Evolutionary conservation across 2,329 filamentous ascomycete genomes (phyloP).

Genomic region (Ascochyta koolunga): DNA sequence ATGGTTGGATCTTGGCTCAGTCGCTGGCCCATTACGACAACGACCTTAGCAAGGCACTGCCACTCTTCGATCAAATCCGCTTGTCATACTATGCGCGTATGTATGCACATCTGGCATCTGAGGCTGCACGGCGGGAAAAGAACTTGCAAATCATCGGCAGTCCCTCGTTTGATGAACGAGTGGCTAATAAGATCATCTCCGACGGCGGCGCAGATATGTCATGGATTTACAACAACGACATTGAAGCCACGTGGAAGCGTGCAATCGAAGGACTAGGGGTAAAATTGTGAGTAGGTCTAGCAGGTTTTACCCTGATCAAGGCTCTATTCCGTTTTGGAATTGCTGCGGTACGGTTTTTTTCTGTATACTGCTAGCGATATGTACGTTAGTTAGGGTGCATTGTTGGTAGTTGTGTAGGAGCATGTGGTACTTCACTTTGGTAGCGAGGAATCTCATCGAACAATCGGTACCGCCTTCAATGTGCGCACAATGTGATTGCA

Average conservation of each 20-base stretch:
- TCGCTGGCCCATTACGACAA: conserved; percentile 30
- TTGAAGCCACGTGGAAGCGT: conserved; percentile 45
- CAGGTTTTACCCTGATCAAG: too few species aligned
- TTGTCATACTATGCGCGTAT: conserved; percentile 52
- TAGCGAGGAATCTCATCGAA: too few species aligned
- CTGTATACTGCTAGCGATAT: too few species aligned
- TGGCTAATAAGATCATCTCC: conserved; percentile 38
- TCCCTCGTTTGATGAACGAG: conserved; percentile 31
- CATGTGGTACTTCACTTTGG: too few species aligned
- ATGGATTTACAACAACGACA: conserved; percentile 54
- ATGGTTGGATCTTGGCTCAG: conserved; percentile 53
- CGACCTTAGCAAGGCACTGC: conserved; percentile 35
- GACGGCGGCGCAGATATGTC: conserved; percentile 45
- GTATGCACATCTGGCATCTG: conserved; percentile 43
- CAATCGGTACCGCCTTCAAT: too few species aligned
- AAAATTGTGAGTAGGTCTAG: neutral
- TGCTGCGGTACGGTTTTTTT: too few species aligned
- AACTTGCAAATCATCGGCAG: conserved; percentile 21
- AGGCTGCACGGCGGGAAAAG: conserved; percentile 13
- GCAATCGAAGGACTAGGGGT: neutral
- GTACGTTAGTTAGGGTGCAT: neutral
- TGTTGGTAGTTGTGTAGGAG: too few species aligned
- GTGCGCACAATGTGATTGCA: too few species aligned
- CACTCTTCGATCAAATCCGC: conserved; percentile 49
- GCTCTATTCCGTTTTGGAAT: too few species aligned